phyloP scores from a whole-genome alignment of 1,284 basidiomycete species.

The Tylopilus sp. region DNA sequence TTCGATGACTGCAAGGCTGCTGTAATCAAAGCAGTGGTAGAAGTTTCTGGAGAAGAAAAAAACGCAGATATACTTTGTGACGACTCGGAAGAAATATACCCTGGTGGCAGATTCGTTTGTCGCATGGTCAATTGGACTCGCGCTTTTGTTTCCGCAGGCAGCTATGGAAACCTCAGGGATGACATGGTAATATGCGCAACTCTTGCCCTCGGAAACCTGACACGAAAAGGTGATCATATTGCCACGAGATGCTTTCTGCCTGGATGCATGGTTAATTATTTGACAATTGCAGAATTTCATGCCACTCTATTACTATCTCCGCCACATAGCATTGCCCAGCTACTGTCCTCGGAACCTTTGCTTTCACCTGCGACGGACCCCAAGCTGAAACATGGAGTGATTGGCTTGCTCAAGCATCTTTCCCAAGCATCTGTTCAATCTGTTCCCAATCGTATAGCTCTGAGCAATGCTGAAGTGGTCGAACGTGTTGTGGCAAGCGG shows the following conservation, averaged over 20 bases:
- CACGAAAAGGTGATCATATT: conserved; percentile 60
- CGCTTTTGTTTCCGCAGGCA: conserved; percentile 39
- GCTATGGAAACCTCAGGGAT: conserved; percentile 45
- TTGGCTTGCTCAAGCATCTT: conserved; percentile 82
- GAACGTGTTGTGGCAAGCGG: conserved; percentile 60
- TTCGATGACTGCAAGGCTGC: conserved; percentile 83
- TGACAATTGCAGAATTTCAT: conserved; percentile 50
- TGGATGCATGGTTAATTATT: conserved; percentile 3
- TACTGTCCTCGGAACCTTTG: conserved; percentile 49
- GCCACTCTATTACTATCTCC: conserved; percentile 57
- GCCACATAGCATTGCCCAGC: conserved; percentile 49
- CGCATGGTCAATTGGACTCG: conserved; percentile 78
- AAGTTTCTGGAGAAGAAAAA: conserved; percentile 77
- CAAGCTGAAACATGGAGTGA: conserved; percentile 80
- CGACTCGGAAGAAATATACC: conserved; percentile 48
- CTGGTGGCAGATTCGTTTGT: conserved; percentile 69
- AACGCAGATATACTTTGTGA: conserved; percentile 75
- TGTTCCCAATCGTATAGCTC: conserved; percentile 50
- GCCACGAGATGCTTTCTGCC: neutral
- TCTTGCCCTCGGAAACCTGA: conserved; percentile 79
- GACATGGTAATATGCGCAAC: conserved; percentile 82
- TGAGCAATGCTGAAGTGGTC: conserved; percentile 66
- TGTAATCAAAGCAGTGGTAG: conserved; percentile 80
- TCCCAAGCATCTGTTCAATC: conserved; percentile 70
- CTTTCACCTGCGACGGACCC: conserved; percentile 58